Conservation (phyloP, 768 basidiomycete species). For the Asterophora lycoperdoides region DNA sequence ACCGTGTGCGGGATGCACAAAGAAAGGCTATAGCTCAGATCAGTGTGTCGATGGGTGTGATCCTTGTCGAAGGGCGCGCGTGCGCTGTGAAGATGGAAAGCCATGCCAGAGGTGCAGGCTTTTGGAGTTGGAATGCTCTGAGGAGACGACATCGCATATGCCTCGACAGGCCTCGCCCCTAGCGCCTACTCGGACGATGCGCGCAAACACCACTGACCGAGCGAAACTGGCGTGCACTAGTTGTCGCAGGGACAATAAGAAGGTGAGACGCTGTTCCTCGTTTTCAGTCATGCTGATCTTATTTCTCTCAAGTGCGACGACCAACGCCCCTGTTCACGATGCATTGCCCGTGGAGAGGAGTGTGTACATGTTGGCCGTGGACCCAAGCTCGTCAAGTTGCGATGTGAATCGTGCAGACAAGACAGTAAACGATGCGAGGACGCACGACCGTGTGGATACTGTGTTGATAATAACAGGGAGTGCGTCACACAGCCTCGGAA, state of each 20-base stretch:
- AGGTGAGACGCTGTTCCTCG: slow-evolving; percentile 32
- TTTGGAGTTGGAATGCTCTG: slow-evolving; percentile 46
- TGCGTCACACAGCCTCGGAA: slow-evolving; percentile 50
- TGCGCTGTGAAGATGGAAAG: slow-evolving; percentile 46
- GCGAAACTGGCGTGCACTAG: slow-evolving; percentile 57
- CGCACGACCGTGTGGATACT: slow-evolving; percentile 49
- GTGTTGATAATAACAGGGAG: slow-evolving; percentile 40
- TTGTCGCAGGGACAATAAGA: slow-evolving; percentile 64
- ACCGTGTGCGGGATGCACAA: slow-evolving; percentile 56
- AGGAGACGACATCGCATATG: slow-evolving; percentile 31
- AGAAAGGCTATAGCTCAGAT: slow-evolving; percentile 47
- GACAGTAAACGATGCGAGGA: slow-evolving; percentile 60
- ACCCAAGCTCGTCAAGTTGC: slow-evolving; percentile 54
- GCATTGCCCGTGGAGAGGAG: slow-evolving; percentile 47
- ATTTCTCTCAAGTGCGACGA: slow-evolving; percentile 48
- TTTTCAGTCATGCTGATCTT: slow-evolving; percentile 3
- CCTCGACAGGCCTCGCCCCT: slow-evolving; percentile 22
- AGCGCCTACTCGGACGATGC: slow-evolving; percentile 21
- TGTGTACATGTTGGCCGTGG: slow-evolving; percentile 55
- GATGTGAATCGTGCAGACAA: slow-evolving; percentile 55
- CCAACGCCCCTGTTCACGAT: slow-evolving; percentile 58
- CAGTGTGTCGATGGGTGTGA: slow-evolving; percentile 63
- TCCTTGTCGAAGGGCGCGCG: slow-evolving; percentile 52
- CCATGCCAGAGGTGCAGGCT: slow-evolving; percentile 52
- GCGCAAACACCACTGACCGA: slow-evolving; percentile 39